Percentiles rank a stretch among this genome's conserved stretches.
These are phyloP conservation scores for Cordyceps farinosa DNA, from an alignment of 2,329 filamentous ascomycete genomes.

Conservation along the genomic window DNA sequence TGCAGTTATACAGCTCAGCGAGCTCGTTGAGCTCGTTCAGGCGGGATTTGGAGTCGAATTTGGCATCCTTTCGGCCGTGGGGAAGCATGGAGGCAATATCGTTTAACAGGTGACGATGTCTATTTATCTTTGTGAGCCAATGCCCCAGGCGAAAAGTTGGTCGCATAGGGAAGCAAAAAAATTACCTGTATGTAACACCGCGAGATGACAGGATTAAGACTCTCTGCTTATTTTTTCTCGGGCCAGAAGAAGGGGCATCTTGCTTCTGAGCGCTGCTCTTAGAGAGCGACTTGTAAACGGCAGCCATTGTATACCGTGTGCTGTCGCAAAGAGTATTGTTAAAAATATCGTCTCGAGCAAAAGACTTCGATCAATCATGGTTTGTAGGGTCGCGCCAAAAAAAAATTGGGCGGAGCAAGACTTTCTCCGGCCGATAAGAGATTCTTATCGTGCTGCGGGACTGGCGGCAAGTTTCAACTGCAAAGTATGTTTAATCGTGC, in stretches of 20 bases:
- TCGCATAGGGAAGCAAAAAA: background rate
- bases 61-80: constrained; percentile 89
- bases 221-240: constrained; percentile 65
- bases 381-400: constrained; percentile 22
- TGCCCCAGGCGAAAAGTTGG: background rate
- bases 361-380: background rate
- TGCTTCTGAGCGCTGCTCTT: constrained; percentile 52
- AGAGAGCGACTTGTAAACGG: constrained; percentile 71
- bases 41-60: constrained; percentile 94
- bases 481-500: background rate
- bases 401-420: constrained; percentile 27
- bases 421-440: constrained; percentile 32
- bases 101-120: constrained; percentile 88
- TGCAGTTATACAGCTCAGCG: constrained; percentile 80
- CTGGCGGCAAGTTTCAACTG: background rate
- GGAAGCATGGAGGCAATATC: constrained; percentile 87
- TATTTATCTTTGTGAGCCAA: constrained; percentile 34
- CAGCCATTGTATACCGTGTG: constrained; percentile 52
- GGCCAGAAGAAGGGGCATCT: constrained; percentile 46
- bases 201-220: constrained; percentile 89
- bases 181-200: constrained; percentile 82
- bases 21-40: constrained; percentile 76
- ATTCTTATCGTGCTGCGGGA: constrained; percentile 27
- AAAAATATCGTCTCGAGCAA: background rate
- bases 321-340: background rate